Evolutionary conservation across 306 rosid genomes (phyloP).

Genomic region (Begonia fuchsioides): DNA sequence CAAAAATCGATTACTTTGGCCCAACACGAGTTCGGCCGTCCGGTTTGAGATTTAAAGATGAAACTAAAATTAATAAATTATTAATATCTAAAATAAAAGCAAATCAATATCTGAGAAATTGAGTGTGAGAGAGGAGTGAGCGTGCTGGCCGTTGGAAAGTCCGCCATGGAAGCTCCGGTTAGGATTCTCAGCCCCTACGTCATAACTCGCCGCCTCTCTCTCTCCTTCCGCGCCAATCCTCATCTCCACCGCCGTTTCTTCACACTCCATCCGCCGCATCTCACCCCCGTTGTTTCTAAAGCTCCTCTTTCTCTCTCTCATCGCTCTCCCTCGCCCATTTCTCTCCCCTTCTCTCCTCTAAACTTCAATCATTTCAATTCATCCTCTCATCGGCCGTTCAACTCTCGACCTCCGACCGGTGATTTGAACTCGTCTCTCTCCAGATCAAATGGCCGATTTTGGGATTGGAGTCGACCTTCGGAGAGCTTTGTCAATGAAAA

Average conservation of each 20-base stretch:
- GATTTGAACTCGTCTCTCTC: too few relatives aligned
- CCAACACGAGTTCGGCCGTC: too few relatives aligned
- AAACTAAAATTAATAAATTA: too few relatives aligned
- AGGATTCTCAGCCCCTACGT: too few relatives aligned
- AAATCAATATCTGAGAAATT: too few relatives aligned
- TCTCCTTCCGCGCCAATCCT: too few relatives aligned
- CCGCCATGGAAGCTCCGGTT: conserved; percentile 42
- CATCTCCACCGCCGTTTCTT: conserved; percentile 10
- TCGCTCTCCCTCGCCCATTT: conserved; percentile 20
- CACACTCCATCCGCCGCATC: conserved; percentile 9
- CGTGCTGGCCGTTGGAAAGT: conserved; percentile 1
- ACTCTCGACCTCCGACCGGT: conserved; percentile 5
- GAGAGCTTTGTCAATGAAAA: conserved; percentile 9
- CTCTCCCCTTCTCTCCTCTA: conserved; percentile 5
- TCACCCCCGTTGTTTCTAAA: conserved; percentile 2
- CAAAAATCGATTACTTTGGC: too few relatives aligned
- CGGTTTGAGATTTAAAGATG: too few relatives aligned
- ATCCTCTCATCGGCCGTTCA: conserved; percentile 17
- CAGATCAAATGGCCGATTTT: too few relatives aligned
- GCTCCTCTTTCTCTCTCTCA: conserved; percentile 4
- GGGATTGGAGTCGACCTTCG: too few relatives aligned
- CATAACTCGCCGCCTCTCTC: conserved; percentile 16
- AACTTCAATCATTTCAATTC: conserved; percentile 17
- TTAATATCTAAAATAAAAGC: too few relatives aligned
- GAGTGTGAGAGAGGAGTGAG: too few relatives aligned